A percentile compares a stretch with the other conserved stretches of the same genome.
phyloP scores from a whole-genome alignment of 768 basidiomycete genomes.

The Inosperma sp. region DNA sequence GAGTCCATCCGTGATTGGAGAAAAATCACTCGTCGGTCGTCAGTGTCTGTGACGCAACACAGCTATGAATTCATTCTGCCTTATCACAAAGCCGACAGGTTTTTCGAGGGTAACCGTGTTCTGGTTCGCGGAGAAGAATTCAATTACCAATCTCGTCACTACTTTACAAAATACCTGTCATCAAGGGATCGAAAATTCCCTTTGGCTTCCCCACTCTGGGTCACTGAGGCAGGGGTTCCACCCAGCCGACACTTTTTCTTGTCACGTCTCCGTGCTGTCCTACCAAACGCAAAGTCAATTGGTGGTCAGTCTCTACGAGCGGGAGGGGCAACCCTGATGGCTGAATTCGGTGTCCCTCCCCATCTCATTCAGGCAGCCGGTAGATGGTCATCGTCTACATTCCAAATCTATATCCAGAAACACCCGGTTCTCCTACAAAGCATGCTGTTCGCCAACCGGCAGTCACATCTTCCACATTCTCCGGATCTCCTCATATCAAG shows the following conservation, averaged over 20 bases:
- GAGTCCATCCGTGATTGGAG: neutral
- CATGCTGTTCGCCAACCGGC: neutral
- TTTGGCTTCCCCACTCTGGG: constrained; percentile 9
- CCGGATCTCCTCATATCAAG: neutral
- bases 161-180: neutral
- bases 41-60: neutral
- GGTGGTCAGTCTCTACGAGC: constrained; percentile 17
- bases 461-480: neutral
- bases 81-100: constrained; percentile 17
- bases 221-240: neutral
- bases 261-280: neutral
- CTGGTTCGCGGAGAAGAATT: constrained; percentile 2
- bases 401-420: constrained; percentile 14
- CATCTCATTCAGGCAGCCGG: constrained; percentile 17
- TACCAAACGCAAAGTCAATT: neutral
- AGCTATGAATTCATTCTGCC: constrained; percentile 4
- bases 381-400: constrained; percentile 15
- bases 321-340: constrained; percentile 14
- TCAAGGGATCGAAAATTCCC: neutral
- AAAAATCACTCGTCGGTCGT: neutral
- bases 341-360: neutral
- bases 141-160: neutral
- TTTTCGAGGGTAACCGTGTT: constrained; percentile 19
- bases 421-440: constrained; percentile 8
- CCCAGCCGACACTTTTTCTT: constrained; percentile 14